Base-by-base conservation (phyloP, 2,329 filamentous ascomycete genomes). In the Claviceps digitariae region DNA sequence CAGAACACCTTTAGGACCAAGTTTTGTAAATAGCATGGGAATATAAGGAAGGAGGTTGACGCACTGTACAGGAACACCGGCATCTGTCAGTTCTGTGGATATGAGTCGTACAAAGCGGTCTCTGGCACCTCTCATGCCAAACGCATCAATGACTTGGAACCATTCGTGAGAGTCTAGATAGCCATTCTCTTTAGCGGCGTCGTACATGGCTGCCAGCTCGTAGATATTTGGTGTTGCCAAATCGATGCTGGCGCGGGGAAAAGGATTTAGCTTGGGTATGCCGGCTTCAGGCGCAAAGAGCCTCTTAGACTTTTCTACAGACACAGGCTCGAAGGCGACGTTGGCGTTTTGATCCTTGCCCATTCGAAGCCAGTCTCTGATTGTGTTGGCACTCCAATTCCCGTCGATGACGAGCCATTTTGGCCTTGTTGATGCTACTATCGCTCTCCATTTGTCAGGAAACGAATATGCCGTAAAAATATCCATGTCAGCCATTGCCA, bases 401-500 rank as follows among this genome's bases (percentile, higher is more conserved):
- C 81, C 89, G 64, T 98, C 93, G 9, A 94, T 75, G 6, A 95
- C 83, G 29, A 93, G 74, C 81, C 87, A 93, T 57, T 79, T 79
- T n/a, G 83, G 87, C 60, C 72, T 75, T 13, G 76, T 72, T 3
- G 72, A 67, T 13, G 71, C 66, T 8, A 89, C 69, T 29, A 79
- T 72, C 1, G 80, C 75, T 50, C 76, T 74, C 83, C 84, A 89
- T 58, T 77, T 71, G 9, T 73, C 65, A 0, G 74, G 67, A 56
- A 78, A 76, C 0, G 74, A 72, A 56, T 77, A 70, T 17, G 69
- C 64, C n/a, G 82, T 77, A 48, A 95, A 79, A 60, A 95, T 91
- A 53, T 76, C 79, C 90, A 97, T 96, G 64, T 97, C 93, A 4
- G 91, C 90, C 88, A 96, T 95, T 47, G 90, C 91, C 57, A 96